These are phyloP conservation scores for Pisolithus microcarpus DNA, from an alignment of 768 basidiomycete genomes.

Conservation along the genomic window DNA sequence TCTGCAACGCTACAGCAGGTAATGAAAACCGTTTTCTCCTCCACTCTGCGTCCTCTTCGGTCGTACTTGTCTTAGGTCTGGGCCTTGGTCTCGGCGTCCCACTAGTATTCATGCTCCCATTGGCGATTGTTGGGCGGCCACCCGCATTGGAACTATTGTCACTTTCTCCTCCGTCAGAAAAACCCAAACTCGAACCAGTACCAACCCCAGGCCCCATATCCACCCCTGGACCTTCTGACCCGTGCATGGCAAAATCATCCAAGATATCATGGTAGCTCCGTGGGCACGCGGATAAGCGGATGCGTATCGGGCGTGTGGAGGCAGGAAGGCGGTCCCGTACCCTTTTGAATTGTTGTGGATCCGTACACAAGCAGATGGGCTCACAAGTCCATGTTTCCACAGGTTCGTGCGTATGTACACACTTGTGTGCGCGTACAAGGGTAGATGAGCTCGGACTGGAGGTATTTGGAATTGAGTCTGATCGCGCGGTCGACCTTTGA, in stretches of 20 bases:
- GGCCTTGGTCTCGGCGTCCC: neutral
- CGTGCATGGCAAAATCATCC: slow-evolving; percentile 49
- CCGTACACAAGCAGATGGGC: too few relatives aligned
- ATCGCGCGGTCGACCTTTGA: too few relatives aligned
- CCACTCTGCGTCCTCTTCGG: slow-evolving; percentile 52
- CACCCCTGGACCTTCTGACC: slow-evolving; percentile 23
- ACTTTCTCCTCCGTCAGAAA: too few relatives aligned
- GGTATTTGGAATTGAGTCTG: too few relatives aligned
- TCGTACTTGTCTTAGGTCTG: slow-evolving; percentile 8
- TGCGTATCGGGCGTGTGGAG: slow-evolving; percentile 15
- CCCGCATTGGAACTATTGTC: too few relatives aligned
- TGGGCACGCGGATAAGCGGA: slow-evolving; percentile 37
- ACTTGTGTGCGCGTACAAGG: too few relatives aligned
- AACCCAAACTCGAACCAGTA: slow-evolving; percentile 10
- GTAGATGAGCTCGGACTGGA: too few relatives aligned
- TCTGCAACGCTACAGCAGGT: slow-evolving; percentile 74
- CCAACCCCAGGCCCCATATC: slow-evolving; percentile 21
- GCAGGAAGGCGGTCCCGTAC: slow-evolving; percentile 5
- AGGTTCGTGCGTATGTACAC: too few relatives aligned
- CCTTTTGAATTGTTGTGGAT: neutral
- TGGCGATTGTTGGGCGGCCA: too few relatives aligned
- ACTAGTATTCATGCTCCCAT: slow-evolving; percentile 9
- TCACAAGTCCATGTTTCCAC: too few relatives aligned
- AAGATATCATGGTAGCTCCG: slow-evolving; percentile 62
- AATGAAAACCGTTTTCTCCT: slow-evolving; percentile 67